Base-by-base conservation (phyloP, 73 alveolate species). In the Blepharisma japonicum region DNA sequence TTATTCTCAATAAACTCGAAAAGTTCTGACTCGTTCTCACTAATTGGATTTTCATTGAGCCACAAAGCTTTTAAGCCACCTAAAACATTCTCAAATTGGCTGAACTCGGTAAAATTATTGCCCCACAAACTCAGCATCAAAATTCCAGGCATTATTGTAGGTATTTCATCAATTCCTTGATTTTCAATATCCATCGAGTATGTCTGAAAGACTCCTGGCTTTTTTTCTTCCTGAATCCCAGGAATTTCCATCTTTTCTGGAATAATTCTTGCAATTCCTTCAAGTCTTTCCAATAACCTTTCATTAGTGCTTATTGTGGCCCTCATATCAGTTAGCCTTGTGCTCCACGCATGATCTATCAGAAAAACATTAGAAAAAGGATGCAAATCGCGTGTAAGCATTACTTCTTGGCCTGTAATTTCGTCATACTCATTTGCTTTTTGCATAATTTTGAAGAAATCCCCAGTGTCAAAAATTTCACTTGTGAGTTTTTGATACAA, bases 301-400 rank as follows among this genome's bases (percentile, higher is more conserved):
- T 83, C 87, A 56, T 80, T 86, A 48, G 67, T 70, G 48, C 84
- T 78, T 23, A 93, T 83, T 42, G 87, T 81, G n/a, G 71, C 67
- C 79, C 88, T 84, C 46, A 87, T 78, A 49, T 92, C 91, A 56
- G 92, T 83, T 80, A 87, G 85, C 80, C 91, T 89, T 88, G 93
- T 94, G 61, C 97, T 96, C 96, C 98, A 90, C 14, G 95, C 95
- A 85, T 96, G 99, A 78, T 96, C 98, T 21, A 96, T 86, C 45
- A 96, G 81, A 54, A 89, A 92, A 56, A 90, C 96, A 50, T 90
- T 84, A 45, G 94, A 90, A 71, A 84, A 78, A 18, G 80, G 71
- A 70, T 80, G 81, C 32, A 94, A 46, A 25, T 88, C 87, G 7
- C 61, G 55, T n/a, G 56, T 79, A 9, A 87, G 25, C 54, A 55